Conservation (phyloP, 2,329 filamentous ascomycete genomes). For the Aureobasidium sp. region DNA sequence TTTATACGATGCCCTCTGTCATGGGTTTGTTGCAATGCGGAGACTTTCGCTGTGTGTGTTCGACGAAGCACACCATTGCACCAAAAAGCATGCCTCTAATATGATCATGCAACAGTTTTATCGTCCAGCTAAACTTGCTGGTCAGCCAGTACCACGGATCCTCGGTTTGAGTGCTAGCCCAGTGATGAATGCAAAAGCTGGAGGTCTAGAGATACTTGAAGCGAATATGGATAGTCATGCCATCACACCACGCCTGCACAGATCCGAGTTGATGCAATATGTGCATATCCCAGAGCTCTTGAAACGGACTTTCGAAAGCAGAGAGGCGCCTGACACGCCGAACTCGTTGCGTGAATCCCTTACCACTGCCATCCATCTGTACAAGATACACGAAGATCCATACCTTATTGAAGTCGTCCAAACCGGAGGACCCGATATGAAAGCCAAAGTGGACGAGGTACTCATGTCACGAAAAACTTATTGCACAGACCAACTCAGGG, state of each 20-base stretch:
- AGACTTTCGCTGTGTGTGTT: slow-evolving; percentile 63
- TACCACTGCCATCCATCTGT: slow-evolving; percentile 5
- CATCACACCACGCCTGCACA: slow-evolving; percentile 58
- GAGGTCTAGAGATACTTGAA: slow-evolving; percentile 56
- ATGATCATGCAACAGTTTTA: slow-evolving; percentile 69
- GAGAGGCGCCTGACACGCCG: neutral
- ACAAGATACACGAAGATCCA: slow-evolving; percentile 31
- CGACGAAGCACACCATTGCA: slow-evolving; percentile 80
- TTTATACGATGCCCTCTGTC: slow-evolving; percentile 61
- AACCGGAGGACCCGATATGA: slow-evolving; percentile 20
- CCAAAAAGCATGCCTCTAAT: slow-evolving; percentile 53
- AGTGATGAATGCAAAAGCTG: slow-evolving; percentile 49
- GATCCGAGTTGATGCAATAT: slow-evolving; percentile 58
- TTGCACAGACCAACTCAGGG: slow-evolving; percentile 30
- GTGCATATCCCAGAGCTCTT: slow-evolving; percentile 57
- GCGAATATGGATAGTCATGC: slow-evolving; percentile 60
- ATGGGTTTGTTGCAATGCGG: slow-evolving; percentile 62
- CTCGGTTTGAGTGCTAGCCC: slow-evolving; percentile 78
- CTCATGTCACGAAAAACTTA: slow-evolving; percentile 28
- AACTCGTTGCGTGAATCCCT: slow-evolving; percentile 17
- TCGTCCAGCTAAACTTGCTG: slow-evolving; percentile 33
- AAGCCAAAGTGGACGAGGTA: slow-evolving; percentile 20
- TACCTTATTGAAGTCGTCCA: slow-evolving; percentile 28
- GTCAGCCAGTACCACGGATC: slow-evolving; percentile 50
- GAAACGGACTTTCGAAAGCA: slow-evolving; percentile 12